Percentiles rank a stretch among this genome's conserved stretches.
Evolutionary conservation across 371 early-diverging fungal species (phyloP).

Genomic region (Mortierella sp.): DNA sequence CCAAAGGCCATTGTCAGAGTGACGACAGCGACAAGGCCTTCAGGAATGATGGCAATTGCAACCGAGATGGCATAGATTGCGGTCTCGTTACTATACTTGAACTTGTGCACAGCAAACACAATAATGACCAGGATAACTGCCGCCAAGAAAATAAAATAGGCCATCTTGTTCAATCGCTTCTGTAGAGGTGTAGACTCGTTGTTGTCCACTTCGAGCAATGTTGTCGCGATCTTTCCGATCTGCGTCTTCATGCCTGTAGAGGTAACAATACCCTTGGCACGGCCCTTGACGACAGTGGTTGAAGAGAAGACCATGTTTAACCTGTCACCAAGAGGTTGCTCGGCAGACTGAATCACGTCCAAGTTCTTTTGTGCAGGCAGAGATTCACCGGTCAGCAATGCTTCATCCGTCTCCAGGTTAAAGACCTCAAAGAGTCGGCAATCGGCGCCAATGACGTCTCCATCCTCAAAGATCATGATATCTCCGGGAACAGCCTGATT

Average conservation of each 20-base stretch:
- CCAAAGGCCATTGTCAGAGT: conserved; percentile 92
- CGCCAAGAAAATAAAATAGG: conserved; percentile 71
- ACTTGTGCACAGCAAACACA: conserved; percentile 70
- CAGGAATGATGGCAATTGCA: conserved; percentile 93
- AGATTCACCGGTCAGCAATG: conserved; percentile 86
- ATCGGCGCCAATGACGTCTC: conserved; percentile 90
- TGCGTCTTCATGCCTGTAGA: conserved; percentile 86
- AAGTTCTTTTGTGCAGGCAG: conserved; percentile 73
- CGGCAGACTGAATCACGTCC: conserved; percentile 28
- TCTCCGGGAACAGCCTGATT: conserved; percentile 88
- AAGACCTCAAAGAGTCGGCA: conserved; percentile 79
- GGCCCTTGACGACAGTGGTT: conserved; percentile 73
- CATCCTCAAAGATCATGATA: conserved; percentile 82
- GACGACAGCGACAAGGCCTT: conserved; percentile 91
- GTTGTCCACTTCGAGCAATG: conserved; percentile 76
- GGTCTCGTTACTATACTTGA: conserved; percentile 60
- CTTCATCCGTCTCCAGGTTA: conserved; percentile 85
- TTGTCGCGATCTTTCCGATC: conserved; percentile 89
- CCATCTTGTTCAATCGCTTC: conserved; percentile 74
- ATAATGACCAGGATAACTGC: conserved; percentile 75
- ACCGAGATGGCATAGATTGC: conserved; percentile 79
- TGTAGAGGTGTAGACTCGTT: conserved; percentile 77
- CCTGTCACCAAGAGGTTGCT: conserved; percentile 73
- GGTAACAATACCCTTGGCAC: conserved; percentile 79
- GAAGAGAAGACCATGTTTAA: conserved; percentile 64